Evolutionary conservation across 140 eudicot species (phyloP), one percentile per base, ranked within the genome.

Genomic region (Erigeron philadelphicus): DNA sequence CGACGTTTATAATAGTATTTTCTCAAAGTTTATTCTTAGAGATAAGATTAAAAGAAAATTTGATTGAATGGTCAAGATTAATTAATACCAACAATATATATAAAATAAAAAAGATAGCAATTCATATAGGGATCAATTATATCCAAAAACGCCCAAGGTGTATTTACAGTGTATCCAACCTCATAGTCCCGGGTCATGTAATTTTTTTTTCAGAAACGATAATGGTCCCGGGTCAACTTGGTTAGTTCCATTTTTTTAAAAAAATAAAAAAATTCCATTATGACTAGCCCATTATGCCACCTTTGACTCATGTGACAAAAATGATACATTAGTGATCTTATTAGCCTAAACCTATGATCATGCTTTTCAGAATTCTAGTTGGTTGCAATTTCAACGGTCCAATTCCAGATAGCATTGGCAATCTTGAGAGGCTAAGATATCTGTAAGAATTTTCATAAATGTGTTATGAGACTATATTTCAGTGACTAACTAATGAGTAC

Each of bases 341-440:
- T 35, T 7, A 42, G 25, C 13, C 3, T 72, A 18, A 9, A 23
- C 7, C 1, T 23, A n/a, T 61, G 46, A 19, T 53, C 8, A 67
- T 78, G 64, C 40, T 60, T 41, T 61, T 46, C 74, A 81, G 82
- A 54, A 41, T 19, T 35, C 71, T 81, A 0, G 73, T 63, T 11
- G 76, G 74, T 18, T 81, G 85, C 68, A 19, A 42, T 62, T 77
- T 81, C 61, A 35, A 40, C n/a, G 85, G 85, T 50, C 76, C 73
- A 5, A 81, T 77, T 73, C 85, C 85, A 2, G 46, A 31, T 55
- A 44, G 67, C 61, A 72, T 81, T 13, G 82, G 85, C 23, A 63
- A 75, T 66, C 74, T 81, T 13, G 49, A 54, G 58, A 64, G 68
- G 10, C 82, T 81, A 43, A 12, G 11, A 5, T 55, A 1, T 35